These are phyloP conservation scores for Myxozyma neotropica DNA, from an alignment of 805 yeast genomes.

Conservation along the genomic window DNA sequence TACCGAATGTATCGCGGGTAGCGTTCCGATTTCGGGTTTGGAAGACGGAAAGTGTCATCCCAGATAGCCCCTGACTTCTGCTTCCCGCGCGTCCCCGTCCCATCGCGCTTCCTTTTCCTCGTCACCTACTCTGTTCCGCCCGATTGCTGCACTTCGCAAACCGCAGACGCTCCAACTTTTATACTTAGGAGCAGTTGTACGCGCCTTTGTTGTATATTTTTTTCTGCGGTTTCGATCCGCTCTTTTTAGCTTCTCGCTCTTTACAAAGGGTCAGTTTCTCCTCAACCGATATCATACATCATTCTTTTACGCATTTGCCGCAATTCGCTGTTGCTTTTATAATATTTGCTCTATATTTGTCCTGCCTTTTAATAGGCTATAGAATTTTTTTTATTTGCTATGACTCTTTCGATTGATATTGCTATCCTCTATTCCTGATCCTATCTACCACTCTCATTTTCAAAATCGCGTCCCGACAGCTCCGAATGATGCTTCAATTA, in stretches of 20 bases:
- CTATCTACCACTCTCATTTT: neutral
- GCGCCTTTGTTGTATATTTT: neutral
- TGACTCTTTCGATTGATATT: neutral
- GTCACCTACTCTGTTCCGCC: too few relatives aligned
- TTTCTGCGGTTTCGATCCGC: neutral
- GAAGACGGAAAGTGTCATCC: too few relatives aligned
- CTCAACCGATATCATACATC: neutral
- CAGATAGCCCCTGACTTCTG: too few relatives aligned
- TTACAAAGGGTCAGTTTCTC: slow-evolving; percentile 7
- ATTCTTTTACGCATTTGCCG: neutral
- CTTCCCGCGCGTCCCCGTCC: too few relatives aligned
- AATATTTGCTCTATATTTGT: neutral
- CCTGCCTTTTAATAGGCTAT: neutral
- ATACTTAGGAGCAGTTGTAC: neutral
- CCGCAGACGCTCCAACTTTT: neutral
- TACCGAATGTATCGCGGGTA: too few relatives aligned
- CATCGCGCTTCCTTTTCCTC: too few relatives aligned
- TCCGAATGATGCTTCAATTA: too few relatives aligned
- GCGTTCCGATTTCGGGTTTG: too few relatives aligned
- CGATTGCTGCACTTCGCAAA: neutral
- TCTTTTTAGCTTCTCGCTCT: slow-evolving; percentile 2
- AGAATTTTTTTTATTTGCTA: neutral
- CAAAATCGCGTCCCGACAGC: neutral
- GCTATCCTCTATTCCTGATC: neutral
- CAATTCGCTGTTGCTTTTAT: neutral